Percentiles rank a stretch among this genome's conserved stretches.
Evolutionary conservation across 768 basidiomycete genomes (phyloP).

Genomic region (Tubosaeta brunneosetosa): DNA sequence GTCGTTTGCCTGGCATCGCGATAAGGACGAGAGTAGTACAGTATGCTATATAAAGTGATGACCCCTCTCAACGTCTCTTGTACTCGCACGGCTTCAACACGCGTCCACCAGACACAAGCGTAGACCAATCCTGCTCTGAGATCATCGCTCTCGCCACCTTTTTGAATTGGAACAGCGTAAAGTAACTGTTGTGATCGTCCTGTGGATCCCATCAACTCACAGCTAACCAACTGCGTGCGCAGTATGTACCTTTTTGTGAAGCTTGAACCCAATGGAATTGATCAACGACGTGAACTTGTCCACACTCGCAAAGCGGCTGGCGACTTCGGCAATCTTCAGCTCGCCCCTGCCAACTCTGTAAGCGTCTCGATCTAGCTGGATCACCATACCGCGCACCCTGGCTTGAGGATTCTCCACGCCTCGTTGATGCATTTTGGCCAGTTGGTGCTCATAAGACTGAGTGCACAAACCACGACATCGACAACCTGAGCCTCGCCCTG

Average conservation of each 20-base stretch:
- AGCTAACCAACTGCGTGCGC: not conserved
- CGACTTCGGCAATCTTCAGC: constrained; percentile 84
- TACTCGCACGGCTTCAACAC: constrained; percentile 89
- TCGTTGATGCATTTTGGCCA: constrained; percentile 91
- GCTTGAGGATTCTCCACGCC: constrained; percentile 80
- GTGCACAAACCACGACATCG: constrained; percentile 87
- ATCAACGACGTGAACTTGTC: constrained; percentile 66
- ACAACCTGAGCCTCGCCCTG: constrained; percentile 70
- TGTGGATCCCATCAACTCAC: constrained; percentile 27
- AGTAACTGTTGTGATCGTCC: constrained; percentile 82
- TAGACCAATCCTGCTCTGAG: constrained; percentile 56
- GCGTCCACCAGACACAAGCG: constrained; percentile 46
- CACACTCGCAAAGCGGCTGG: constrained; percentile 71
- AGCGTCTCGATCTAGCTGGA: constrained; percentile 4
- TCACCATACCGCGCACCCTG: constrained; percentile 51
- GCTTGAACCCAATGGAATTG: constrained; percentile 64
- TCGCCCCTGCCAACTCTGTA: constrained; percentile 51
- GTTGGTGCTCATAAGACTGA: constrained; percentile 96
- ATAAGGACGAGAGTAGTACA: not conserved
- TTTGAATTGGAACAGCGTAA: constrained; percentile 76
- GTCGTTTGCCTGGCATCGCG: constrained; percentile 36
- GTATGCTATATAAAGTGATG: not conserved
- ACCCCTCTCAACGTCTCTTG: constrained; percentile 64
- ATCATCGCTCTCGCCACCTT: constrained; percentile 49
- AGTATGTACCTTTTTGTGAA: constrained; percentile 56